Evolutionary conservation across 305 asterid genomes (phyloP), one percentile per base, ranked within the genome.

Genomic region (Fraxinus baroniana): DNA sequence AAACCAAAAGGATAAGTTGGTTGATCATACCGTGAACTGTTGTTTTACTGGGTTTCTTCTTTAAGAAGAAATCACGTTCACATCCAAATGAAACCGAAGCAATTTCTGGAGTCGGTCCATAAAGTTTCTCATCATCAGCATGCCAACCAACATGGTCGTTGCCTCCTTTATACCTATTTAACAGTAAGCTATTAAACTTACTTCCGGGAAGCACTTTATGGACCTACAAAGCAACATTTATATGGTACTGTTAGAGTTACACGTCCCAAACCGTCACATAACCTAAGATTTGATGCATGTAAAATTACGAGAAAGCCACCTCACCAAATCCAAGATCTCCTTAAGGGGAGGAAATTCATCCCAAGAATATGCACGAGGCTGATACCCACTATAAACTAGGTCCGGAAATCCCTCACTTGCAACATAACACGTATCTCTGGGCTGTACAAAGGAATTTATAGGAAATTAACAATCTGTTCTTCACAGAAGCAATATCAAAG

Each of bases 121-220:
- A 96, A 22, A 94, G 94, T 80, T 94, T 96, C 93, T 94, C 99
- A 85, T 94, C 97, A 80, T 96, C 99, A 24, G 99, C 95, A 84
- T 96, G 99, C 99, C 99, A 96, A 76, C 98, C 97, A 62, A 96
- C 99, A 81, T 90, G 91, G 87, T 96, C 99, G 77, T 86, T 89
- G 62, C 98, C 99, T 82, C 97, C 97, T 83, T 91, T 91, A 60
- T 94, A 96, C 86, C 97, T 92, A 84, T 96, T 96, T 52, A 96
- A 82, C 44, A 96, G 82, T 57, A 96, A 89, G 92, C 99, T 96
- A 85, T 96, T 96, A 95, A 96, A 96, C 79, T 83, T 81, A 90
- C 97, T 93, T 73, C 94, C 99, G 4, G 99, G 98, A 86, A 93
- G 85, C 74, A 86, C 94, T 83, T 86, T 80, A 36, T 90, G 99